A percentile compares a stretch with the other conserved stretches of the same genome.
Evolutionary conservation across 345 rosid species (phyloP).

Genomic region (Turnera subulata): DNA sequence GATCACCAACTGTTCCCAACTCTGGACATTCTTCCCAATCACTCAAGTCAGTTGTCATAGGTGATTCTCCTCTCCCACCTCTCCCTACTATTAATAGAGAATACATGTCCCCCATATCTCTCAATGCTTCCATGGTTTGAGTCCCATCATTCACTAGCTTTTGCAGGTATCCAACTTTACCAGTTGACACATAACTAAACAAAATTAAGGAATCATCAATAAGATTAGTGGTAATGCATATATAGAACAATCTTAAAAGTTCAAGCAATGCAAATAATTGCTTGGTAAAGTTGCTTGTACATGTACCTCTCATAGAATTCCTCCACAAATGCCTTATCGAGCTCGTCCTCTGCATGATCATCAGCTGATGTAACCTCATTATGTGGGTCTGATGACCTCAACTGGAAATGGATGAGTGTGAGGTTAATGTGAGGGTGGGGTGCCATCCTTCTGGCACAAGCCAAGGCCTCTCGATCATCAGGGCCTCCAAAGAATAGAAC

Average conservation of each 20-base stretch:
- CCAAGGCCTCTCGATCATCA: constrained; percentile 87
- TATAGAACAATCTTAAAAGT: no score
- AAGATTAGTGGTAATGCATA: no score
- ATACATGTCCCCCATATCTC: constrained; percentile 47
- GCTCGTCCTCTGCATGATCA: constrained; percentile 34
- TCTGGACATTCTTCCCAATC: constrained; percentile 97
- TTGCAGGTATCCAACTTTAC: constrained; percentile 50
- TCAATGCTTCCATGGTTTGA: constrained; percentile 43
- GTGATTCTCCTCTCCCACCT: constrained; percentile 37
- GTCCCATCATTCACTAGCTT: constrained; percentile 41
- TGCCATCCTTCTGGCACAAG: constrained; percentile 55
- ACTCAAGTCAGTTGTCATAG: constrained; percentile 57
- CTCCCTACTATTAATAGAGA: constrained; percentile 68
- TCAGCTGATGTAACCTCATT: constrained; percentile 3
- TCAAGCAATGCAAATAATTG: background rate
- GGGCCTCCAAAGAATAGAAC: constrained; percentile 79
- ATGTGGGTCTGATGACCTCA: background rate
- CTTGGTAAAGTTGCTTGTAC: background rate
- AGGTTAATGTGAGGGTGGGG: constrained; percentile 40
- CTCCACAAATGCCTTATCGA: constrained; percentile 46
- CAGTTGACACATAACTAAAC: constrained; percentile 52
- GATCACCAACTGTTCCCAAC: constrained; percentile 61
- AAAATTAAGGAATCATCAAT: background rate
- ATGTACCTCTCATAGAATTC: constrained; percentile 57
- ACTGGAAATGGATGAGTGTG: constrained; percentile 56